These are phyloP conservation scores for Leccinum variicolor DNA, from an alignment of 768 basidiomycete genomes.

Conservation along the genomic window DNA sequence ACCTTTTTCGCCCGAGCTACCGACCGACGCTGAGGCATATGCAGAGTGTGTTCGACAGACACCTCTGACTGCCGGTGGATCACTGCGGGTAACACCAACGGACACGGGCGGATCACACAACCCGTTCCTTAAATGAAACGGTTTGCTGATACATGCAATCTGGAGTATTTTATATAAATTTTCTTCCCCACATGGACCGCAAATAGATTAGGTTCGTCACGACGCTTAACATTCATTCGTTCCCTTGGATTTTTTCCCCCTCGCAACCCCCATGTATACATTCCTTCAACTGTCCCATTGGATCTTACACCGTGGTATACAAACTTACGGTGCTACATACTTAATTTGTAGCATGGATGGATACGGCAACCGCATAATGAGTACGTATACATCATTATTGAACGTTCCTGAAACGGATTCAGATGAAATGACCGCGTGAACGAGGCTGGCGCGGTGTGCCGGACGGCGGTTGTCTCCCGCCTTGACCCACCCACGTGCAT, in stretches of 20 bases:
- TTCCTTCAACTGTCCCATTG: not conserved
- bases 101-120: conserved; percentile 49
- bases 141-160: conserved; percentile 5
- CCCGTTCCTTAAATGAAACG: conserved; percentile 47
- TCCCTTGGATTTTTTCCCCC: conserved; percentile 6
- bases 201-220: conserved; percentile 18
- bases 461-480: conserved; percentile 9
- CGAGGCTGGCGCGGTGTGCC: conserved; percentile 5
- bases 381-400: conserved; percentile 9
- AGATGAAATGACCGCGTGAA: conserved; percentile 31
- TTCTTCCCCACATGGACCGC: conserved; percentile 26
- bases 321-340: not conserved
- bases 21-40: conserved; percentile 61
- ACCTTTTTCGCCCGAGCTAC: conserved; percentile 25
- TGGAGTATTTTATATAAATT: conserved; percentile 6
- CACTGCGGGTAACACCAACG: conserved; percentile 41
- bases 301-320: not conserved
- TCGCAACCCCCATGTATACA: conserved; percentile 19
- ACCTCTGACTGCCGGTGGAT: conserved; percentile 30
- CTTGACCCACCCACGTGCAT: conserved; percentile 25
- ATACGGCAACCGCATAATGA: conserved; percentile 3
- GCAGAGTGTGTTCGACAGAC: conserved; percentile 45
- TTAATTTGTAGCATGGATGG: conserved; percentile 23
- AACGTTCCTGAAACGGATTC: conserved; percentile 7
- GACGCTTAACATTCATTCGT: conserved; percentile 1